Conservation (phyloP, 257 asterid species). For the Fraxinus americana region DNA sequence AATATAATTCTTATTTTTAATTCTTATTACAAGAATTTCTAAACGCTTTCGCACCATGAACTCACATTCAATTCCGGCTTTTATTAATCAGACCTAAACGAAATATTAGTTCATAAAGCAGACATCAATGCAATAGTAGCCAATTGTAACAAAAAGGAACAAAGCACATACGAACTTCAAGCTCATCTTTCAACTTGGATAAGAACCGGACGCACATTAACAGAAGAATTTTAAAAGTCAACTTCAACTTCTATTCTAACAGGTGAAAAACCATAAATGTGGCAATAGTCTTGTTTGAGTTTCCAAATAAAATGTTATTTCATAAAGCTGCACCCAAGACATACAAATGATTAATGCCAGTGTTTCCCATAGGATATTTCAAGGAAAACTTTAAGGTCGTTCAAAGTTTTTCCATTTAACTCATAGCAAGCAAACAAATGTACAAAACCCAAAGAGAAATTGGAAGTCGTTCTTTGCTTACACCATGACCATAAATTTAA, state of each 20-base stretch:
- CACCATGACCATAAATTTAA: slow-evolving; percentile 35
- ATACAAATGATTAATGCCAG: not conserved
- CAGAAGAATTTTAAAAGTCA: not conserved
- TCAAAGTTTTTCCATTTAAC: slow-evolving; percentile 8
- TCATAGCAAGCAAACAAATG: slow-evolving; percentile 3
- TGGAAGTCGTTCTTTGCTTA: slow-evolving; percentile 7
- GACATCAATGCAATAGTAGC: not conserved
- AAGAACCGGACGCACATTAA: not conserved
- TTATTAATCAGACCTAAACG: no score
- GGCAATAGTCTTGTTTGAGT: no score
- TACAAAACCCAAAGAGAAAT: slow-evolving; percentile 12
- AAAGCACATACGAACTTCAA: not conserved
- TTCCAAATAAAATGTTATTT: not conserved
- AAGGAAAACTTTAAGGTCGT: not conserved
- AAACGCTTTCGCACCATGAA: no score
- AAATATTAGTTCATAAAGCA: slow-evolving; percentile 8
- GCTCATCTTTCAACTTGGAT: not conserved
- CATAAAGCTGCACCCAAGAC: not conserved
- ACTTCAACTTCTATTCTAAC: not conserved
- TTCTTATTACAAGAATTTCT: no score
- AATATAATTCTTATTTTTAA: no score
- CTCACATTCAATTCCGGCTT: no score
- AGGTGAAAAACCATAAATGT: not conserved
- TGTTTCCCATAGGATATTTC: not conserved
- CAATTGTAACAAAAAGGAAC: not conserved